Conservation (phyloP, 768 basidiomycete species). For the Heimioporus sp. region DNA sequence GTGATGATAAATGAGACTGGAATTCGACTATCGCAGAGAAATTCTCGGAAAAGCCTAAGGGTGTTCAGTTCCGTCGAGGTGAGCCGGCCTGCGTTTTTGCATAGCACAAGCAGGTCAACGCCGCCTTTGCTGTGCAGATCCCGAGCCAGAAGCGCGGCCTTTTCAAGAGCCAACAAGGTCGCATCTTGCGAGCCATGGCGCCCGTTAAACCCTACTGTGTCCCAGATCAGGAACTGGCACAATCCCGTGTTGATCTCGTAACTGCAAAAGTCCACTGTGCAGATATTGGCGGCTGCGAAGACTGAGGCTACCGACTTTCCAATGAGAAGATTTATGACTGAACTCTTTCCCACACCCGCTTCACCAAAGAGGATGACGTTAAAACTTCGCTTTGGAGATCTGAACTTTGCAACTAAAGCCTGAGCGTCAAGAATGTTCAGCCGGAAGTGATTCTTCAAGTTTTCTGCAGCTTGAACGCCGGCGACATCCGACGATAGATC, state of each 20-base stretch:
- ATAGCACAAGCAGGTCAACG: slow-evolving; percentile 39
- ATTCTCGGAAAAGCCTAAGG: slow-evolving; percentile 36
- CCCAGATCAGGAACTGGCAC: slow-evolving; percentile 17
- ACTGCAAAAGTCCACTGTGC: slow-evolving; percentile 29
- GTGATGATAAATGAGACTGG: slow-evolving; percentile 40
- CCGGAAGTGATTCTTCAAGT: slow-evolving; percentile 11
- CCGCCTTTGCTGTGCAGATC: slow-evolving; percentile 29
- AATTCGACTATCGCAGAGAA: slow-evolving; percentile 37
- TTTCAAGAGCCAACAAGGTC: slow-evolving; percentile 17
- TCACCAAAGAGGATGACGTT: slow-evolving; percentile 41
- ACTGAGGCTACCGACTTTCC: slow-evolving; percentile 20
- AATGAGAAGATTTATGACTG: slow-evolving; percentile 40
- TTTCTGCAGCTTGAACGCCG: not conserved
- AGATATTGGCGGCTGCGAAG: slow-evolving; percentile 27
- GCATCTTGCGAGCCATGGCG: slow-evolving; percentile 1
- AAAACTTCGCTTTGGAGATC: slow-evolving; percentile 10
- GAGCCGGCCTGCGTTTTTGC: slow-evolving; percentile 32
- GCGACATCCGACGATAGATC: slow-evolving; percentile 13
- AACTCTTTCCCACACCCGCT: slow-evolving; percentile 40
- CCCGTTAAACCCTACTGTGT: too few relatives aligned
- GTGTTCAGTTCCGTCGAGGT: slow-evolving; percentile 24
- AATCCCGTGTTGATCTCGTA: slow-evolving; percentile 23
- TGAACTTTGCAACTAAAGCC: slow-evolving; percentile 12
- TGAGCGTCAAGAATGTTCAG: slow-evolving; percentile 12
- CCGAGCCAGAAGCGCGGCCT: slow-evolving; percentile 28